Conservation (phyloP, 495 filamentous ascomycete genomes). For the Chaetomium cochliodes region DNA sequence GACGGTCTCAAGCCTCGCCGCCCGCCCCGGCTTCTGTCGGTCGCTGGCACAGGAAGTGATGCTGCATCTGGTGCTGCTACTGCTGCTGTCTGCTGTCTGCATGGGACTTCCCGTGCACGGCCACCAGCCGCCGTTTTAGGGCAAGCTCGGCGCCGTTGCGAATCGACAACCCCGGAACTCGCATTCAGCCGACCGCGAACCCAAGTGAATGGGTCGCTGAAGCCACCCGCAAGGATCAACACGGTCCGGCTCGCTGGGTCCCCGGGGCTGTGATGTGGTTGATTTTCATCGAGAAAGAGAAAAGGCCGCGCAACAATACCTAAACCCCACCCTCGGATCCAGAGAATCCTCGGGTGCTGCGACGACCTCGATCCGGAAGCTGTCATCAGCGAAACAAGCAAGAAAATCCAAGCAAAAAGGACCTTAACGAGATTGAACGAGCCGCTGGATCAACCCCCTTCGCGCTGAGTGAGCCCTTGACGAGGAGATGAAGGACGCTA, state of each 20-base stretch:
- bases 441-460: not conserved
- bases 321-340: slow-evolving; percentile 19
- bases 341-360: not conserved
- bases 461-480: not conserved
- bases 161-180: slow-evolving; percentile 28
- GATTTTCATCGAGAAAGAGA: not conserved
- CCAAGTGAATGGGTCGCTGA: slow-evolving; percentile 38
- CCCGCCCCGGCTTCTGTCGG: slow-evolving; percentile 11
- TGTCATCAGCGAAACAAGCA: too few relatives aligned
- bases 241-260: slow-evolving; percentile 33
- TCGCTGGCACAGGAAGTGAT: not conserved
- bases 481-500: not conserved
- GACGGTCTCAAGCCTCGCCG: slow-evolving; percentile 1
- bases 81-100: slow-evolving; percentile 3
- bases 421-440: not conserved
- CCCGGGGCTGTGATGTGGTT: slow-evolving; percentile 7
- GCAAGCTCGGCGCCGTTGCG: slow-evolving; percentile 33
- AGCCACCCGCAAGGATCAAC: slow-evolving; percentile 41
- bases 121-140: slow-evolving; percentile 20
- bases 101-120: slow-evolving; percentile 17
- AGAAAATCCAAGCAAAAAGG: not conserved
- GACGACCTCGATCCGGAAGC: too few relatives aligned
- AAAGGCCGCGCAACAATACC: not conserved
- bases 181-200: slow-evolving; percentile 38
- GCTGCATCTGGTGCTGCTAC: too few relatives aligned